Conservation (phyloP, 192 early-diverging fungal species). For the Rhizophagus clarus region DNA sequence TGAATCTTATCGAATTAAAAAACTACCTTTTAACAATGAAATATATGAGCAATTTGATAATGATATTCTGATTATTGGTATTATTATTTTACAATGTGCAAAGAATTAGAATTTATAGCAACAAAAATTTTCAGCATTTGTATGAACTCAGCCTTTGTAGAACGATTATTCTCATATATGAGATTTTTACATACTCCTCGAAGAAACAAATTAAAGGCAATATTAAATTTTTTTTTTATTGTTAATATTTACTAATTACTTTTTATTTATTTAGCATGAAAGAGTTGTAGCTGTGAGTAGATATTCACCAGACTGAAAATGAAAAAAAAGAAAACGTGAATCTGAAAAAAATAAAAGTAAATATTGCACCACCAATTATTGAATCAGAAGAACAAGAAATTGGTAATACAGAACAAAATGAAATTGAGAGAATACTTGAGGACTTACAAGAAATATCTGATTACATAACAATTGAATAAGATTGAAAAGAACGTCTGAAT, state of each 20-base stretch:
- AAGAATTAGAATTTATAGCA: slow-evolving; percentile 16
- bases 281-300: too few species aligned
- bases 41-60: slow-evolving; percentile 23
- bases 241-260: not conserved
- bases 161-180: not conserved
- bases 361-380: not conserved
- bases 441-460: not conserved
- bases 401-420: not conserved
- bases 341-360: not conserved
- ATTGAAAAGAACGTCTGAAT: not conserved
- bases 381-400: not conserved
- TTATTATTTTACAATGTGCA: not conserved
- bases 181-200: not conserved
- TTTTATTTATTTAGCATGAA: slow-evolving; percentile 7
- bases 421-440: not conserved
- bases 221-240: not conserved
- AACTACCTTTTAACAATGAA: slow-evolving; percentile 19
- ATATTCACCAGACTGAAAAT: not conserved
- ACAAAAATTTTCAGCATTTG: slow-evolving; percentile 18
- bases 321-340: slow-evolving; percentile 3
- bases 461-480: not conserved
- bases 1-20: not conserved
- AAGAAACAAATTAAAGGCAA: not conserved
- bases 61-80: slow-evolving; percentile 2
- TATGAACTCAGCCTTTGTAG: slow-evolving; percentile 24